Percentiles rank a stretch among this genome's conserved stretches.
Conservation (phyloP, 352 stramenopile species). For the Globisporangium spiculum region DNA sequence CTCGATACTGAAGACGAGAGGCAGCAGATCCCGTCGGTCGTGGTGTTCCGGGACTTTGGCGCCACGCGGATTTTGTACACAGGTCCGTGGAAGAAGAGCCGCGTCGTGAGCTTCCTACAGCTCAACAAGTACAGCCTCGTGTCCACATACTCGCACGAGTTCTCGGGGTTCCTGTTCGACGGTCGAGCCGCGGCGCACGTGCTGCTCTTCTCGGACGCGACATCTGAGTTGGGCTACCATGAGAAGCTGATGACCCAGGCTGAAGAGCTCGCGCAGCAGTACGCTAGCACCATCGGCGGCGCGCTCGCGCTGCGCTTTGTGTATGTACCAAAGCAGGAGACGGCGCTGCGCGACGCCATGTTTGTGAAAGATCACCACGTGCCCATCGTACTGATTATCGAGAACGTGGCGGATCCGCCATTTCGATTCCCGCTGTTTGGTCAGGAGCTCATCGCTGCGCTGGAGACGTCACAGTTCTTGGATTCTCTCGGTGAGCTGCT, state of each 20-base stretch:
- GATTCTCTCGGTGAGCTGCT: conserved; percentile 9
- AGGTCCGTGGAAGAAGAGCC: conserved; percentile 25
- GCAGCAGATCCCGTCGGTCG: conserved; percentile 19
- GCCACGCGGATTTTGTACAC: conserved; percentile 17
- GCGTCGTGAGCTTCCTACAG: conserved; percentile 27
- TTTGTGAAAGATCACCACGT: conserved; percentile 27
- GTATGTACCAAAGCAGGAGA: conserved; percentile 23
- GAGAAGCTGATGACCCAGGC: conserved; percentile 8
- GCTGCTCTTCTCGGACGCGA: conserved; percentile 33
- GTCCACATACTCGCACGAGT: conserved; percentile 23
- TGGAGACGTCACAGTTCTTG: conserved; percentile 10
- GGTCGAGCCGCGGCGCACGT: conserved; percentile 24
- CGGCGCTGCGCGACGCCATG: conserved; percentile 24
- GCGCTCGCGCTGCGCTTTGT: conserved; percentile 30
- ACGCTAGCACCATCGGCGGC: conserved; percentile 6
- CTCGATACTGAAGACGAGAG: conserved; percentile 16
- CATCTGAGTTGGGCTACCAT: conserved; percentile 15
- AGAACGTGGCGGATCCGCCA: conserved; percentile 19
- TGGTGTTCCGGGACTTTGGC: conserved; percentile 35
- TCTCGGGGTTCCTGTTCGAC: conserved; percentile 33
- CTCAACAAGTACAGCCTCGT: conserved; percentile 33
- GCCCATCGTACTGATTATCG: conserved; percentile 26
- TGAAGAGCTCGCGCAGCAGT: conserved; percentile 17
- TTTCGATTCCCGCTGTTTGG: conserved; percentile 16
- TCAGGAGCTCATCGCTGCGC: conserved; percentile 7